phyloP scores from a whole-genome alignment of 2,329 filamentous ascomycete genomes.

The Xylaria sp. region DNA sequence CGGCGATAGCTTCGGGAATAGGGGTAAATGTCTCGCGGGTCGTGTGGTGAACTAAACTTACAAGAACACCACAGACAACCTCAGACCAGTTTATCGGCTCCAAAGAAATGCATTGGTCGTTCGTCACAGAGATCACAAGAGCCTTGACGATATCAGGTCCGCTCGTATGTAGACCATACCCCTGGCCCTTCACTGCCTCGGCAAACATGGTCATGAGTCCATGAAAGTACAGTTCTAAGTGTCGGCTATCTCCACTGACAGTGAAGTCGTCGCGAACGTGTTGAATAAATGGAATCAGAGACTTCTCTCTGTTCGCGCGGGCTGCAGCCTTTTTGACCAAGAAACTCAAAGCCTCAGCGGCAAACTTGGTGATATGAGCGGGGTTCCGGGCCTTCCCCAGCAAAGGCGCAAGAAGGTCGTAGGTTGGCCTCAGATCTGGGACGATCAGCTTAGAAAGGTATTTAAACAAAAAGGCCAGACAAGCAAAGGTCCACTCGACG shows the following conservation, averaged over 20 bases:
- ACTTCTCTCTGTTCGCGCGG: conserved; percentile 74
- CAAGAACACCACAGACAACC: conserved; percentile 76
- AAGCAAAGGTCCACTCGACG: conserved; percentile 97
- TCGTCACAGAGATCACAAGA: conserved; percentile 57
- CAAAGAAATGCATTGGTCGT: conserved; percentile 55
- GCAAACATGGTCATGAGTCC: conserved; percentile 92
- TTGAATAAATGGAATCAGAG: conserved; percentile 72
- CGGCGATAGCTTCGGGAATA: conserved; percentile 66
- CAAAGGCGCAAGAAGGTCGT: conserved; percentile 80
- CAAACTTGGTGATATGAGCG: conserved; percentile 86
- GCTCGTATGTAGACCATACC: conserved; percentile 64
- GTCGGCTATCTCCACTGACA: conserved; percentile 56
- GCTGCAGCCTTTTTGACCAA: conserved; percentile 86
- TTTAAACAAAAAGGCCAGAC: conserved; percentile 95
- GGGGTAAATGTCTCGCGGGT: conserved; percentile 74
- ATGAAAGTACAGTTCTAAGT: conserved; percentile 75
- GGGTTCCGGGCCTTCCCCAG: conserved; percentile 84
- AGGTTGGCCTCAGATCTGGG: conserved; percentile 82
- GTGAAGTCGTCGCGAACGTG: conserved; percentile 74
- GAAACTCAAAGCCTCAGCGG: conserved; percentile 94
- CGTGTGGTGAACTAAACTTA: conserved; percentile 83
- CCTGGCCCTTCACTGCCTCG: conserved; percentile 74
- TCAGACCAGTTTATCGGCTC: conserved; percentile 62
- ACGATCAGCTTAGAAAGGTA: conserved; percentile 89
- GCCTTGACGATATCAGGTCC: conserved; percentile 59